Evolutionary conservation across 352 stramenopile genomes (phyloP).

Genomic region (Pythium phragmitis): DNA sequence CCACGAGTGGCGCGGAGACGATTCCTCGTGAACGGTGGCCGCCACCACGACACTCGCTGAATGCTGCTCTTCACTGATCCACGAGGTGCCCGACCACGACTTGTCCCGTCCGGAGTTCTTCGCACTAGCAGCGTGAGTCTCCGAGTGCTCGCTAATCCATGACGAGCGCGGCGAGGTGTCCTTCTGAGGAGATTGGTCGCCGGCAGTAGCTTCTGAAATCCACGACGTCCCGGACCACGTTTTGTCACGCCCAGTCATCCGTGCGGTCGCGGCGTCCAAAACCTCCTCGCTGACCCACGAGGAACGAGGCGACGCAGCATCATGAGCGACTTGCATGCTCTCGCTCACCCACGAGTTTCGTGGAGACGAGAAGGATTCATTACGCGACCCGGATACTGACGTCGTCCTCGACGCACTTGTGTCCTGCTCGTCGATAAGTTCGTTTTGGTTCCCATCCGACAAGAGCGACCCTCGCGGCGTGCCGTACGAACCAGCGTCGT

Average conservation of each 20-base stretch:
- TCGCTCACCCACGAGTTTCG: slow-evolving; percentile 25
- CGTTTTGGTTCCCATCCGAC: slow-evolving; percentile 7
- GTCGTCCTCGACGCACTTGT: background rate
- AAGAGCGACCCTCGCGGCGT: slow-evolving; percentile 16
- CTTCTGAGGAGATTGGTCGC: background rate
- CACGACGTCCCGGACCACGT: slow-evolving; percentile 19
- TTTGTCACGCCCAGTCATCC: slow-evolving; percentile 16
- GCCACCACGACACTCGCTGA: background rate
- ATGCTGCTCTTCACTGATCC: slow-evolving; percentile 19
- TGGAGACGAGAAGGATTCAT: slow-evolving; percentile 1
- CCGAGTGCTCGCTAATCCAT: slow-evolving; percentile 21
- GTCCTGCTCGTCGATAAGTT: slow-evolving; percentile 3
- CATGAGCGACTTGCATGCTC: background rate
- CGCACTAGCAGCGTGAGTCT: background rate
- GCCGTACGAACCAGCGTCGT: background rate
- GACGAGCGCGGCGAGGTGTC: slow-evolving; percentile 3
- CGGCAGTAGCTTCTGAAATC: slow-evolving; percentile 10
- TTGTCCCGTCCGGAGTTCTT: slow-evolving; percentile 9
- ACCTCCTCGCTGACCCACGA: slow-evolving; percentile 9
- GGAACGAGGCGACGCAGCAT: background rate
- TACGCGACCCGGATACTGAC: background rate
- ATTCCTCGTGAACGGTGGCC: background rate
- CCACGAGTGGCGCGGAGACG: slow-evolving; percentile 7
- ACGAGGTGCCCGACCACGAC: slow-evolving; percentile 16
- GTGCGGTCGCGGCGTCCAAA: background rate